Base-by-base conservation (phyloP, 2,329 filamentous ascomycete species). In the Colletotrichum orchidophilum region DNA sequence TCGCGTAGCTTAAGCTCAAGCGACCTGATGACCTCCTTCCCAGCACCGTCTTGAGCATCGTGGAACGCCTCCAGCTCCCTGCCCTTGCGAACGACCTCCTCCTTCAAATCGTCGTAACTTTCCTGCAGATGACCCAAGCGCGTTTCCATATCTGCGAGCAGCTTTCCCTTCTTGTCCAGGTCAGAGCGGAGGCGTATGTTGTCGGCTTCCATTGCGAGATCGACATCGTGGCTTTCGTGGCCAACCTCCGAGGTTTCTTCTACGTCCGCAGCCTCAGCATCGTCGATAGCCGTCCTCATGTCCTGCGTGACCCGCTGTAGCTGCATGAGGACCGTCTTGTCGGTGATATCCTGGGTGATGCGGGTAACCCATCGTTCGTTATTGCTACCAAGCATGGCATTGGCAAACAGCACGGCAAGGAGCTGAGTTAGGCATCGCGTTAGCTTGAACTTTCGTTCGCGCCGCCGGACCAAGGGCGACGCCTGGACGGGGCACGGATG, bases 61-160 rank as follows among this genome's bases (percentile, higher is more conserved):
- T 84, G 78, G 62, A 87, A 77, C 65, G 87, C 80, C 77, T 86
- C 85, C 9, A 87, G 84, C 77, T 89, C 86, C 35, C 85, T 81
- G 65, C 88, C 85, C 52, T 89, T 84, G 75, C 87, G 86, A 70
- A 89, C 87, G 63, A 91, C 89, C 76, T 93, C 86, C 58, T 88
- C 86, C 75, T 92, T 88, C 55, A 93, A 81, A 73, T 90, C 88
- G 73, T 94, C 91, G 73, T 94, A 86, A 61, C 86, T 90, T 72
- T 87, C 85, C 74, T 90, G 87, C 21, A 92, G 81, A 76, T 88
- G 85, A 68, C 90, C 89, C 60, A 91, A 82, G 24, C 89, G 86
- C 6, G 88, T 87, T 66, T 88, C 87, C 72, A 89, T 85, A 77
- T 90, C 87, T 53, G 88, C 89, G 66, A 88, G 84, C 50, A 85